A percentile compares a stretch with the other conserved stretches of the same genome.
Evolutionary conservation across 2,329 filamentous ascomycete genomes (phyloP).

Genomic region (Fusarium sp.): DNA sequence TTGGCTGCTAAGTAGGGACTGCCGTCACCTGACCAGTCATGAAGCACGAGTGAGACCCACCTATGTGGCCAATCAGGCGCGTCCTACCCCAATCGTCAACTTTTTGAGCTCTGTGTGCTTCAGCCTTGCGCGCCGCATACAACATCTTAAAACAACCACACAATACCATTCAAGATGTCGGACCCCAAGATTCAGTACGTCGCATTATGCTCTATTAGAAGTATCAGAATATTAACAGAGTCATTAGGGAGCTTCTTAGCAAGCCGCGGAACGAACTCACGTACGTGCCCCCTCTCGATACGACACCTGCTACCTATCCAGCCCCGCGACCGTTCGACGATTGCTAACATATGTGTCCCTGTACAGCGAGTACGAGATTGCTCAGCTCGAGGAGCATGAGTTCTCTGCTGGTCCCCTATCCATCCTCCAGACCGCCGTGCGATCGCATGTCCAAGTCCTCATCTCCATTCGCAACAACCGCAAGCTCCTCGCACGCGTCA

Average conservation of each 20-base stretch:
- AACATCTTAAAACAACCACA: constrained; percentile 36
- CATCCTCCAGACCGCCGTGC: constrained; percentile 96
- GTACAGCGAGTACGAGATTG: constrained; percentile 88
- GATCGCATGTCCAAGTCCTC: constrained; percentile 93
- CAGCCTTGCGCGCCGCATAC: constrained; percentile 54
- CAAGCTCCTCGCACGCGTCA: constrained; percentile 96
- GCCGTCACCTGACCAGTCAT: constrained; percentile 42
- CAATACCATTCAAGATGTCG: constrained; percentile 64
- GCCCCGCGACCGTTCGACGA: constrained; percentile 37
- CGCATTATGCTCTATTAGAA: not conserved
- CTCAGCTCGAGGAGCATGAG: constrained; percentile 74
- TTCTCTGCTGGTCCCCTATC: constrained; percentile 75
- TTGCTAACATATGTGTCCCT: constrained; percentile 28
- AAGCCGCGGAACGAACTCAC: constrained; percentile 94
- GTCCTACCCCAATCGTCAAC: constrained; percentile 40
- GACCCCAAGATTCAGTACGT: constrained; percentile 81
- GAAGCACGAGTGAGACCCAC: constrained; percentile 3
- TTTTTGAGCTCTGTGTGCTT: constrained; percentile 53
- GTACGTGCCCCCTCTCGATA: constrained; percentile 65
- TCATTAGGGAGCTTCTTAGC: constrained; percentile 82
- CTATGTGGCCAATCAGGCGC: constrained; percentile 49
- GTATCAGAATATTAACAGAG: constrained; percentile 48
- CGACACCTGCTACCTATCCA: constrained; percentile 25
- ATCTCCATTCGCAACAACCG: constrained; percentile 99
- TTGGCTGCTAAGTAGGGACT: constrained; percentile 16